phyloP scores from a whole-genome alignment of 176 grass and related monocot genomes.

The Saccharum officinarum region DNA sequence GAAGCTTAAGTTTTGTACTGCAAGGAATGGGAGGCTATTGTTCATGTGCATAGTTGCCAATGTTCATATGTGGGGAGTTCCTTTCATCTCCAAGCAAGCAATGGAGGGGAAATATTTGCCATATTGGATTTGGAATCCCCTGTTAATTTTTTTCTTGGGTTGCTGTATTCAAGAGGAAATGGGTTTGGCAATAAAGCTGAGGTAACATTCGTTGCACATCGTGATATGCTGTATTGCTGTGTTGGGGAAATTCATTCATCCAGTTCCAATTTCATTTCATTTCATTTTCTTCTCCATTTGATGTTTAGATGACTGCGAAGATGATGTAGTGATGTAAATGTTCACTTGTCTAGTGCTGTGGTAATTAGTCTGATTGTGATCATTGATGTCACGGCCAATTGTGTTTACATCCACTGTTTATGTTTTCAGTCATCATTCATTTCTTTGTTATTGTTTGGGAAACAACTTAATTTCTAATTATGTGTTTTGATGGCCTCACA shows the following conservation, averaged over 20 bases:
- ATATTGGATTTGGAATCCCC: constrained; percentile 24
- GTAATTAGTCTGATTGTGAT: neutral
- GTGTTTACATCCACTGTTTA: neutral
- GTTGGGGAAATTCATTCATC: constrained; percentile 18
- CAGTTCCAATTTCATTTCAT: constrained; percentile 6
- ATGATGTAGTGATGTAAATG: constrained; percentile 17
- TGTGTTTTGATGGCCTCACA: neutral
- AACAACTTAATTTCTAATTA: neutral
- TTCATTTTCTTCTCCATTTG: constrained; percentile 22
- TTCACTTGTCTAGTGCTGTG: constrained; percentile 14
- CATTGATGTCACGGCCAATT: neutral
- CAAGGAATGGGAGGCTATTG: constrained; percentile 9
- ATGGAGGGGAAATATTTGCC: constrained; percentile 25
- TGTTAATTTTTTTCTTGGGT: constrained; percentile 45
- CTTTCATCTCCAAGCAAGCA: constrained; percentile 45
- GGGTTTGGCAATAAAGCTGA: constrained; percentile 67
- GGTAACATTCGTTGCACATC: constrained; percentile 57
- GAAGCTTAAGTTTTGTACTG: constrained; percentile 20
- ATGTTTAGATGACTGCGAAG: neutral
- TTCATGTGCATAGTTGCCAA: constrained; percentile 48
- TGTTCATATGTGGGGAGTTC: constrained; percentile 35
- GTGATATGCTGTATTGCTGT: neutral
- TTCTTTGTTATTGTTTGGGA: neutral
- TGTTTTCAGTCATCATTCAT: neutral
- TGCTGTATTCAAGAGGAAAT: constrained; percentile 49